phyloP scores from a whole-genome alignment of 1,284 basidiomycete genomes.

The Sporisorium exsertum region DNA sequence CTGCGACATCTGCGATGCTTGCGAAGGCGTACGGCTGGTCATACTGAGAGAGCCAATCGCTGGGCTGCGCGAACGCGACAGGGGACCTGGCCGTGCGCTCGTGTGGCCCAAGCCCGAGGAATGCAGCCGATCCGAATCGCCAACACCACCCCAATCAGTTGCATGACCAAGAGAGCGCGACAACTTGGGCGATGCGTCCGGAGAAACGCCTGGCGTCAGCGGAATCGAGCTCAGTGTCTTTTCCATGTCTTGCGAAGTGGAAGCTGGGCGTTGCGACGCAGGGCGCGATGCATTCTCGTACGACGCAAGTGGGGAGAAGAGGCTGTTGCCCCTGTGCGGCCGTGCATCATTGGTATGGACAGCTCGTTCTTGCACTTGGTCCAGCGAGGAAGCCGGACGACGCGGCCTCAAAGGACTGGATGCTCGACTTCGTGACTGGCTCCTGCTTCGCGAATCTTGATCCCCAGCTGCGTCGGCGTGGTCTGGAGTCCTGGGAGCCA shows the following conservation, averaged over 20 bases:
- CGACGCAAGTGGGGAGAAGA: conserved; percentile 21
- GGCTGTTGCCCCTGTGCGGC: conserved; percentile 8
- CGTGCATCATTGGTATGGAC: conserved; percentile 1
- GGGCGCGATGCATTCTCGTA: conserved; percentile 28
- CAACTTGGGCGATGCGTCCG: conserved; percentile 34
- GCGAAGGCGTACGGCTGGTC: conserved; percentile 41
- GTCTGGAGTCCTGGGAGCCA: conserved; percentile 6
- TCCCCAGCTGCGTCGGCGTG: conserved; percentile 3
- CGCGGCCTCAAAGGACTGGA: conserved; percentile 18
- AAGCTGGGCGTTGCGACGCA: conserved; percentile 1
- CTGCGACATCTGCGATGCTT: conserved; percentile 37
- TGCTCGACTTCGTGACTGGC: conserved; percentile 32
- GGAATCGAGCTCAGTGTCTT: conserved; percentile 33
- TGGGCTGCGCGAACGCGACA: conserved; percentile 40
- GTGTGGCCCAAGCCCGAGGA: conserved; percentile 32
- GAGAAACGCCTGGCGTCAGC: conserved; percentile 30
- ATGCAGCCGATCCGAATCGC: conserved; percentile 30
- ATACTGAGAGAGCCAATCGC: conserved; percentile 31
- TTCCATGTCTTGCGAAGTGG: conserved; percentile 15
- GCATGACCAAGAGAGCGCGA: conserved; percentile 30
- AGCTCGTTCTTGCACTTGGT: conserved; percentile 8
- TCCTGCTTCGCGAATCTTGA: conserved; percentile 15
- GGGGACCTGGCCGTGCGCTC: conserved; percentile 10
- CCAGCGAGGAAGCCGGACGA: conserved; percentile 22
- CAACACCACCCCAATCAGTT: conserved; percentile 36